Base-by-base conservation (phyloP, 352 stramenopile genomes). In the Thalassiosira exigua region DNA sequence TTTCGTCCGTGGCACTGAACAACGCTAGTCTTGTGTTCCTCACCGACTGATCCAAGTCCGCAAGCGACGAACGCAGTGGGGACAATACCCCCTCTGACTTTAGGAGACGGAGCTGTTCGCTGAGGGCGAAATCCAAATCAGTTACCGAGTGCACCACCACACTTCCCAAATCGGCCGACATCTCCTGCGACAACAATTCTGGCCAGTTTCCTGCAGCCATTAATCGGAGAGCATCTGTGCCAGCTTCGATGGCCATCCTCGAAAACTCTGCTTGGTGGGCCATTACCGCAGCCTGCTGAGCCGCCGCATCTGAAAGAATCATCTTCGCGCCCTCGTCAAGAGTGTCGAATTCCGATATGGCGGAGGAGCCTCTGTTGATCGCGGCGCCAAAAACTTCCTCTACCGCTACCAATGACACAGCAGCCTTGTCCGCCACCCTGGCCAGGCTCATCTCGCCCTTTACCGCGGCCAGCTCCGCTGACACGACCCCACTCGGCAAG, bases 131-230 rank as follows among this genome's bases (percentile, higher is more conserved):
- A 70, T 93, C 88, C 9, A 93, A 62, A 21, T 86, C 72, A 41
- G 68, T 61, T 41, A 93, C 81, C 9, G 77, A 88, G 74, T 91
- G 82, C 19, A 77, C 61, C 36, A 90, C 74, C 36, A 88, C 68
- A 29, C 80, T 64, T 77, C 86, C 88, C 30, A 93, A 71, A 71
- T 90, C 85, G 24, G 70, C 66, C 17, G 88, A 93, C 26, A 75
- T 53, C 22, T 92, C 85, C 33, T 70, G 59, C 9, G 70, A 73
- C 4, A 93, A 51, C 22, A 92, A 51, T 26, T 91, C 84, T 19
- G 88, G 88, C 88, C 88, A 93, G 69, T 92, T 86, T 11, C 86
- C 86, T 50, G 85, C 84, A 3, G 86, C 81, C 30, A 93, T 70
- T 0, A 92, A 61, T 44, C 80, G 81, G 56, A 91, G 60, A n/a